Conservation (phyloP, 2,329 filamentous ascomycete species). For the Aaosphaeria pasadenensis region DNA sequence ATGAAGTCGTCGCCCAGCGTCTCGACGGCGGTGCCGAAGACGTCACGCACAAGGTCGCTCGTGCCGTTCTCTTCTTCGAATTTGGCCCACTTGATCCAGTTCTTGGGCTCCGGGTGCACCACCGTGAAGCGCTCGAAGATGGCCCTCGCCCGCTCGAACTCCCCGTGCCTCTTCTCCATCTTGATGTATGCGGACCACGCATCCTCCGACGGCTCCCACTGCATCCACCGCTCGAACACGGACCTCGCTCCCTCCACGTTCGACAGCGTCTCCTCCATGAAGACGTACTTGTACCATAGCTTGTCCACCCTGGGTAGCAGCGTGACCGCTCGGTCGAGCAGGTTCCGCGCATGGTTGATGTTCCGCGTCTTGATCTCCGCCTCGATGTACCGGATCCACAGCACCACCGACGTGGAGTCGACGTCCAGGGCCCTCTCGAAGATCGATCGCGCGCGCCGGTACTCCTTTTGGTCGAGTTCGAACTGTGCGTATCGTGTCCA, state of each 20-base stretch:
- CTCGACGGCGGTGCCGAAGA: slow-evolving; percentile 85
- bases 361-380: slow-evolving; percentile 76
- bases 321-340: slow-evolving; percentile 91
- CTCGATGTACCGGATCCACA: slow-evolving; percentile 94
- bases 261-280: slow-evolving; percentile 96
- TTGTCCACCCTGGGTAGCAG: slow-evolving; percentile 90
- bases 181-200: slow-evolving; percentile 98
- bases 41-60: slow-evolving; percentile 85
- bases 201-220: slow-evolving; percentile 94
- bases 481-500: slow-evolving; percentile 98
- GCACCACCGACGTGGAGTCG: slow-evolving; percentile 76
- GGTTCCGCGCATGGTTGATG: slow-evolving; percentile 93
- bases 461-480: slow-evolving; percentile 98
- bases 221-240: slow-evolving; percentile 97
- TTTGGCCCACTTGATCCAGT: slow-evolving; percentile 98
- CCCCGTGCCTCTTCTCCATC: slow-evolving; percentile 90
- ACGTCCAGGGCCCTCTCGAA: slow-evolving; percentile 95
- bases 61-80: slow-evolving; percentile 97
- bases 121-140: slow-evolving; percentile 90
- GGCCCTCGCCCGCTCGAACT: slow-evolving; percentile 83
- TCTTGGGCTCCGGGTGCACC: slow-evolving; percentile 89
- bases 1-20: slow-evolving; percentile 90
- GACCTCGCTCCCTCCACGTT: slow-evolving; percentile 90
- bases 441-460: slow-evolving; percentile 81
- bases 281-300: slow-evolving; percentile 99